Evolutionary conservation across 2,329 filamentous ascomycete species (phyloP).

Genomic region (Ploettnerulaceae sp.): DNA sequence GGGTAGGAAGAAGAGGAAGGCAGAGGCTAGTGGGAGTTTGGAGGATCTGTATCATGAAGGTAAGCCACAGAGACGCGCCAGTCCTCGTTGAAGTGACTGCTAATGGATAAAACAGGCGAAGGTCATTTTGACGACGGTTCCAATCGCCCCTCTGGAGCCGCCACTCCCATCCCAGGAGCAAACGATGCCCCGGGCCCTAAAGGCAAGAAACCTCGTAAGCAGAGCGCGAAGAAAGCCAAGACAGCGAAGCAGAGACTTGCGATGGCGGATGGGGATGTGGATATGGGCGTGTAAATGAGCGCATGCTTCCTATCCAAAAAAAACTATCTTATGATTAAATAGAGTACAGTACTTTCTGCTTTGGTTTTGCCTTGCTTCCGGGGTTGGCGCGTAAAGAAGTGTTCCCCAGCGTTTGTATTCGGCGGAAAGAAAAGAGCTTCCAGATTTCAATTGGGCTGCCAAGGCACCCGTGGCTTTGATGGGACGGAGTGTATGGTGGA

Average conservation of each 20-base stretch:
- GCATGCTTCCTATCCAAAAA: too few relatives aligned
- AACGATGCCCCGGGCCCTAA: conserved; percentile 44
- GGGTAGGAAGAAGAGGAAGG: conserved; percentile 55
- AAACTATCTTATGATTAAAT: too few relatives aligned
- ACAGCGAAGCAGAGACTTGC: conserved; percentile 64
- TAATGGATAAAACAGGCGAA: conserved; percentile 62
- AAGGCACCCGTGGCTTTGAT: too few relatives aligned
- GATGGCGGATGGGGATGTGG: conserved; percentile 56
- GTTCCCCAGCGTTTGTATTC: too few relatives aligned
- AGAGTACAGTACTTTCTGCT: too few relatives aligned
- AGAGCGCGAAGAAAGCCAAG: conserved; percentile 61
- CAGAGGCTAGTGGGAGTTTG: conserved; percentile 58
- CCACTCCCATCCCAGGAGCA: conserved; percentile 62
- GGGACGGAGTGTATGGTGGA: too few relatives aligned
- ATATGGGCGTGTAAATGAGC: conserved; percentile 27
- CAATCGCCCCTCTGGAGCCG: conserved; percentile 78
- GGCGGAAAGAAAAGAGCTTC: too few relatives aligned
- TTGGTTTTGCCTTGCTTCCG: too few relatives aligned
- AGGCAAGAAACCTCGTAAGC: conserved; percentile 50
- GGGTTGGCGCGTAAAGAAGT: too few relatives aligned
- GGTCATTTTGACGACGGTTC: conserved; percentile 87
- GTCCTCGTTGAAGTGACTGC: conserved; percentile 15
- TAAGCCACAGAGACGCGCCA: conserved; percentile 58
- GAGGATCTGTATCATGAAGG: conserved; percentile 99
- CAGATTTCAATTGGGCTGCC: too few relatives aligned